These are phyloP conservation scores for Fusarium pseudograminearum DNA, from an alignment of 2,329 filamentous ascomycete genomes.

Conservation along the genomic window DNA sequence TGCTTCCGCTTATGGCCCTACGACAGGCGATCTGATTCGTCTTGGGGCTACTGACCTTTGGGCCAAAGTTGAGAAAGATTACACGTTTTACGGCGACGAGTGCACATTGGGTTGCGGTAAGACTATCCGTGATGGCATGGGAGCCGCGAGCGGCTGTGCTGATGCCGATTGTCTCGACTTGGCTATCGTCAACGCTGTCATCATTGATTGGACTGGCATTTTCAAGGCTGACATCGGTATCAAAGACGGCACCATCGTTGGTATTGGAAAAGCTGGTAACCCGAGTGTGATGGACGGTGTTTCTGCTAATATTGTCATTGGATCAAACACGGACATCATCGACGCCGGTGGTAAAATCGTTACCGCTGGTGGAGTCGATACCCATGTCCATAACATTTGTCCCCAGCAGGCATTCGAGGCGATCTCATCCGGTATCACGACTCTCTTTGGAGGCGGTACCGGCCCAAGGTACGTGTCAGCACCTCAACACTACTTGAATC, in stretches of 20 bases:
- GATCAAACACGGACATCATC: background rate
- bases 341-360: background rate
- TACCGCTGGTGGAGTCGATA: background rate
- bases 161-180: background rate
- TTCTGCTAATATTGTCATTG: background rate
- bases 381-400: background rate
- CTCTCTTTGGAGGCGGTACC: background rate
- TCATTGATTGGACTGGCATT: background rate
- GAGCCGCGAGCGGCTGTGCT: background rate
- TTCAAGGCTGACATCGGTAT: background rate
- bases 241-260: background rate
- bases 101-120: background rate
- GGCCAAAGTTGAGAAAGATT: background rate
- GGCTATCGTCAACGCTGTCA: background rate
- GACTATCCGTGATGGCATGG: background rate
- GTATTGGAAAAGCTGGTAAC: background rate
- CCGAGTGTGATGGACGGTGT: background rate
- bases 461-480: background rate
- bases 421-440: background rate
- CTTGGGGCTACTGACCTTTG: background rate
- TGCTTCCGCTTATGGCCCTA: background rate
- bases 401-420: background rate
- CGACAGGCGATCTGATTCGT: background rate
- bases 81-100: background rate
- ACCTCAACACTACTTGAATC: fast-evolving